Evolutionary conservation across 345 rosid genomes (phyloP), one percentile per base, ranked within the genome.

Genomic region (Ricinus communis): DNA sequence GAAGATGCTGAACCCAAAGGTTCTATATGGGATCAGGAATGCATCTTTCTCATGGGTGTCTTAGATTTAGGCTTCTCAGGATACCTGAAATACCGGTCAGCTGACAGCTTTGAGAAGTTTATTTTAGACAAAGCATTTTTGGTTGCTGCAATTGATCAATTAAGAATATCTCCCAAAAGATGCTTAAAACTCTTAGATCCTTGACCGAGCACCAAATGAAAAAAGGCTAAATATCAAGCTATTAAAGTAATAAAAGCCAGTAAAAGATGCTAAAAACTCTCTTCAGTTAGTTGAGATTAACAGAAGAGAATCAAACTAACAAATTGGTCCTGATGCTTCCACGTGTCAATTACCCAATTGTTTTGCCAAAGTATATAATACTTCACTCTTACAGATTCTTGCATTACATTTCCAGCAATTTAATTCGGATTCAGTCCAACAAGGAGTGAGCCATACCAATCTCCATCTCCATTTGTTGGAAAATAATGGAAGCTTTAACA

Each of bases 401-500:
- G n/a, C 15, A 40, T 55, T 40, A 12, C 6, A 6, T 33, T 3
- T 47, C 22, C 16, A 9, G 38, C 25, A 65, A 65, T 54, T 28
- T 12, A 40, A n/a, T n/a, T n/a, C 28, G 5, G 6, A 33, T 4
- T 9, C 54, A 50, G 6, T 62, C 28, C n/a, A 41, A 41, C 15
- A 36, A 11, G 40, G 4, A 19, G n/a, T n/a, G 7, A 33, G 22
- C 46, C 22, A 18, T 19, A 60, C 16, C 38, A 38, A 41, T 38
- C 15, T 60, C 19, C 27, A 11, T 52, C 21, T 66, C 47, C 3
- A 5, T 21, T 41, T 62, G 12, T 18, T 46, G 19, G 5, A 9
- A 28, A 64, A 45, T 19, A 38, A 68, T 75, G 78, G 74, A 57
- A 33, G 58, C 74, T 62, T 33, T 75, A 24, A 75, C 64, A 16